phyloP scores from a whole-genome alignment of 2,329 filamentous ascomycete genomes.

The Pseudopithomyces maydicus region DNA sequence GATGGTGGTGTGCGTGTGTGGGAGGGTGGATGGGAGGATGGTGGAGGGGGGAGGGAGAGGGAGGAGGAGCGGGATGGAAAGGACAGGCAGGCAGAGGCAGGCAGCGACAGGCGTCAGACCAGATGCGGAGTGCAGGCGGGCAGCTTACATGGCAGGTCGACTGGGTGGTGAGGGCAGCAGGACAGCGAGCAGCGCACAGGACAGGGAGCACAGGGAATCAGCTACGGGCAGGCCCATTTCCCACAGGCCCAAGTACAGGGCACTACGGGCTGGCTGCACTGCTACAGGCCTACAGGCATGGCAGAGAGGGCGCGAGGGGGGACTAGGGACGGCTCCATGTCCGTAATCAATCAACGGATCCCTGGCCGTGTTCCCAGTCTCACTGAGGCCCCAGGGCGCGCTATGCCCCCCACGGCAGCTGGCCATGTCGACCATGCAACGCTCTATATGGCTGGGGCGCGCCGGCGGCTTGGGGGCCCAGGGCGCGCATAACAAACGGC shows the following conservation, averaged over 20 bases:
- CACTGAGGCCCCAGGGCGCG: neutral
- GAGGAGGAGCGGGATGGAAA: neutral
- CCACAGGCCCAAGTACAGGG: neutral
- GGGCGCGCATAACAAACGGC: neutral
- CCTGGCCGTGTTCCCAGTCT: slow-evolving; percentile 1
- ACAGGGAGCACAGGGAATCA: slow-evolving; percentile 6
- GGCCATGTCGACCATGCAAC: neutral
- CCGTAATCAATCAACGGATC: slow-evolving; percentile 7
- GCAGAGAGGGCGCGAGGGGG: too few species aligned
- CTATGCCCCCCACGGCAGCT: slow-evolving; percentile 1
- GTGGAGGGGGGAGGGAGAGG: neutral
- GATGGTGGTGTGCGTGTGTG: neutral
- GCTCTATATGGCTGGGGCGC: neutral
- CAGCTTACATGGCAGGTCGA: slow-evolving; percentile 16
- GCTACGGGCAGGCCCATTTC: neutral
- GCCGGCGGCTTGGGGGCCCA: neutral
- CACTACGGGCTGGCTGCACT: too few species aligned
- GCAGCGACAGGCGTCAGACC: slow-evolving; percentile 1
- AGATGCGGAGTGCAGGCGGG: slow-evolving; percentile 20
- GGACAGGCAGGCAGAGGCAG: neutral
- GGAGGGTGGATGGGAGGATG: neutral
- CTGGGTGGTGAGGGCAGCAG: slow-evolving; percentile 1
- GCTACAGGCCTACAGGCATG: neutral
- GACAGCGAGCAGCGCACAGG: slow-evolving; percentile 5
- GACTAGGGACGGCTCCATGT: neutral